Base-by-base conservation (phyloP, 257 asterid species). In the Lycium barbarum region DNA sequence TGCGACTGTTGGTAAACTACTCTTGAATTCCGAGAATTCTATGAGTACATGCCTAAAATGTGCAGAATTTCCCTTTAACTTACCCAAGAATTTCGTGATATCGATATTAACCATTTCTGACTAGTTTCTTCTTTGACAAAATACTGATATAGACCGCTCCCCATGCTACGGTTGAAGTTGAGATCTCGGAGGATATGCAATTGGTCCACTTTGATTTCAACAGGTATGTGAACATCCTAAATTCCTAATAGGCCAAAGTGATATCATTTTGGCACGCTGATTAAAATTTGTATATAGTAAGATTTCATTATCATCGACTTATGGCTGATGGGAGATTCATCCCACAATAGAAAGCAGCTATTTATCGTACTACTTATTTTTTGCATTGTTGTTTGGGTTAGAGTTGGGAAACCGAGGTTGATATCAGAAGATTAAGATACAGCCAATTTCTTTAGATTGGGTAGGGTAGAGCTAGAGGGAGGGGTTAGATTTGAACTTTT, bases 111-210 rank as follows among this genome's bases (percentile, higher is more conserved):
- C 79, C 55, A 40, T 40, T 17, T 71, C 79, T 72, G 55, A n/a
- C 58, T 45, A 7, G 15, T 45, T 49, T 63, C 62, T 38, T 82
- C 54, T 67, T 79, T 72, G 10, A 7, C 71, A 55, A 57, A 74
- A 45, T 67, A 61, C 33, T 22, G 57, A 49, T 82, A 61, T 17
- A 85, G 90, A 85, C 88, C 2, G 68, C 53, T 40, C 18, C 80
- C 79, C 85, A 86, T 18, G 85, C 85, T 72, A 82, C 36, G 45
- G 86, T 87, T 67, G 88, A 85, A 79, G 79, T 85, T 82, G 88
- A 87, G 86, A 82, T 87, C n/a, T 82, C 84, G 36, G 86, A 85
- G 84, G 86, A 87, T 61, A 76, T 22, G 80, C 86, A 67, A 11
- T 36, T 82, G 85, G 90, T 87, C 20, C 80, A 83, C 80, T 79